Base-by-base conservation (phyloP, 2,329 filamentous ascomycete species). In the Diaporthe amygdali region DNA sequence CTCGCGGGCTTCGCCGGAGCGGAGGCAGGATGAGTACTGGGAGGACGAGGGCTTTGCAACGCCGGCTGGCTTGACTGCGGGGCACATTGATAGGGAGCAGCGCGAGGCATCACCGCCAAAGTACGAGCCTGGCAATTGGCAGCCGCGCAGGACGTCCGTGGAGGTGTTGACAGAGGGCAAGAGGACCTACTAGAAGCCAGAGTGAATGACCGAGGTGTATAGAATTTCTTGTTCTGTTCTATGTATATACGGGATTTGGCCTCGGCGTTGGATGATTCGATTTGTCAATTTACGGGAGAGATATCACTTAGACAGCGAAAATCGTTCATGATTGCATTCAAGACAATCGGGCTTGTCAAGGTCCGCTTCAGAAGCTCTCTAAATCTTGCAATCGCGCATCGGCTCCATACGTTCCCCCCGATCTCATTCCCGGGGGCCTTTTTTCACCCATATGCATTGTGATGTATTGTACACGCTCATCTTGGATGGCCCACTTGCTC, bases 381-480 rank as follows among this genome's bases (percentile, higher is more conserved):
- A 15, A 27, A n/a, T 20, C 25, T 39, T 20, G 22, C 14, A 22
- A 22, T 27, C 10, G 32, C 34, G 25, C 20, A n/a, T 67, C 41
- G 22, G 47, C 61, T 20, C 44, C 71, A 37, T 52, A 5, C 54
- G 15, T 20, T 63, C 47, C 47, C 37, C 41, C 32, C 64, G 66
- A 51, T 46, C 51, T 66, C 20, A 25, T 22, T 71, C 22, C 17
- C 34, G 27, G 22, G 22, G 27, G 32, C 37, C 27, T 20, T 20
- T 56, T 66, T 17, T 54, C 47, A 37, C 56, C 51, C 10, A n/a
- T 61, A 66, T 66, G 64, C 71, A 41, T 68, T 39, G 27, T 52
- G 49, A 44, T 55, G 17, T 73, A 71, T 47, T 71, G 41, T 71
- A 71, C 69, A 71, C 41, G 27, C 41, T 32, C 64, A 34, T 52